phyloP scores from a whole-genome alignment of 2,329 filamentous ascomycete species.

The Talaromyces atroroseus region DNA sequence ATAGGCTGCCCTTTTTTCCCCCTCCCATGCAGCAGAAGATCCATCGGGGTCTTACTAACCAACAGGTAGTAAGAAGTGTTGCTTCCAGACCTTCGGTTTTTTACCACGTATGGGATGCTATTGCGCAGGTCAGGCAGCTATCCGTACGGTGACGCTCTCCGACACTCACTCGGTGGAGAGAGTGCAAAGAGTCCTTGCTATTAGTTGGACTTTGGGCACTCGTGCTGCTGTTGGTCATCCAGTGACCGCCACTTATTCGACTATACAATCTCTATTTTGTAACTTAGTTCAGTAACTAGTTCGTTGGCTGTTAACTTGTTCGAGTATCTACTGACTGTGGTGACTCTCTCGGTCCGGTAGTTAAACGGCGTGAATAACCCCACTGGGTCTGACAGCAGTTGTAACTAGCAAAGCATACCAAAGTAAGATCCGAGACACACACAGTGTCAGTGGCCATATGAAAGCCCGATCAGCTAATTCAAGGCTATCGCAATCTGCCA shows the following conservation, averaged over 20 bases:
- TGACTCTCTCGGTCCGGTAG: background rate
- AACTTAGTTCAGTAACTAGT: too few relatives aligned
- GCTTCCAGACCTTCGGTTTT: background rate
- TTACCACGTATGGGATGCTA: background rate
- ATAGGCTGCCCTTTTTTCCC: constrained; percentile 12
- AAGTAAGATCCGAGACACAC: background rate
- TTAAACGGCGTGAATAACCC: background rate
- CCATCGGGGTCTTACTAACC: constrained; percentile 1
- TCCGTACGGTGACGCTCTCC: background rate
- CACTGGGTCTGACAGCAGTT: background rate
- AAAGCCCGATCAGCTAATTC: background rate
- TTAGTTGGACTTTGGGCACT: constrained; percentile 24
- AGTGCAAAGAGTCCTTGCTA: background rate
- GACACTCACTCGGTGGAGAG: background rate
- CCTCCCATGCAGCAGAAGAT: constrained; percentile 6
- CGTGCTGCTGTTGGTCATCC: constrained; percentile 22
- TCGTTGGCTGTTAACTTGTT: too few relatives aligned
- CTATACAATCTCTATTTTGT: constrained; percentile 11
- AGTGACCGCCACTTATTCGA: constrained; percentile 20
- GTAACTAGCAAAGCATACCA: too few relatives aligned
- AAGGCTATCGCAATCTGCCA: background rate
- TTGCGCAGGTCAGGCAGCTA: background rate
- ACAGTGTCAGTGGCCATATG: background rate
- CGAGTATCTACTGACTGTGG: too few relatives aligned
- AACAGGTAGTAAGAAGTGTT: background rate